Evolutionary conservation across 768 basidiomycete species (phyloP).

Genomic region (Tylopilus felleus): DNA sequence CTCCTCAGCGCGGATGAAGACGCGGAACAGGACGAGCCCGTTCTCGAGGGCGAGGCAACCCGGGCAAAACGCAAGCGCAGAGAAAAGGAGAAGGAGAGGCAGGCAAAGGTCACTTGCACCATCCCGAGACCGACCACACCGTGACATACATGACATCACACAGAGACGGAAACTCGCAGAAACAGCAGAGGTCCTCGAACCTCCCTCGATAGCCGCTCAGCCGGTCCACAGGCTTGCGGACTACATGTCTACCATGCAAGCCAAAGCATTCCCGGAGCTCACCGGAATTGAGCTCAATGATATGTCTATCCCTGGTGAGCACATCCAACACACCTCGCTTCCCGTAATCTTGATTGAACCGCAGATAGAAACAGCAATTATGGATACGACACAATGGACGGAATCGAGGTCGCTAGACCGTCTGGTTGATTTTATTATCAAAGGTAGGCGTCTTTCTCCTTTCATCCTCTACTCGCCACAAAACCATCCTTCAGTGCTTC

Average conservation of each 20-base stretch:
- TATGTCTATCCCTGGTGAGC: conserved; percentile 70
- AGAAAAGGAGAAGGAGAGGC: conserved; percentile 71
- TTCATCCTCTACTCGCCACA: neutral
- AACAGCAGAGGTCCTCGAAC: conserved; percentile 35
- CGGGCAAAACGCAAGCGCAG: conserved; percentile 65
- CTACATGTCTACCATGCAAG: conserved; percentile 64
- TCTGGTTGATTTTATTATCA: conserved; percentile 70
- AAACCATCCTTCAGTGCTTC: conserved; percentile 47
- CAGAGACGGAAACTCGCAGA: conserved; percentile 68
- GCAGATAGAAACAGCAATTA: conserved; percentile 66
- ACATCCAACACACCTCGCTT: neutral
- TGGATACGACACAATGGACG: conserved; percentile 73
- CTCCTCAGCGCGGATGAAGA: conserved; percentile 48
- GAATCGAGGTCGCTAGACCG: conserved; percentile 67
- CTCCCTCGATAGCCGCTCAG: conserved; percentile 51
- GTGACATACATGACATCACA: conserved; percentile 10
- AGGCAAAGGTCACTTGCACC: conserved; percentile 53
- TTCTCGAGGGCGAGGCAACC: conserved; percentile 17
- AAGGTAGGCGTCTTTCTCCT: conserved; percentile 46
- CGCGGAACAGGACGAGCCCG: conserved; percentile 33
- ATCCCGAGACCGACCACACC: neutral
- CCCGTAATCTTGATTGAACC: conserved; percentile 45
- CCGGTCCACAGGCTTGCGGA: conserved; percentile 55
- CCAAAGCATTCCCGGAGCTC: conserved; percentile 63
- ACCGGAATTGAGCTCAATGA: conserved; percentile 80